These are phyloP conservation scores for Penicillium sp. DNA, from an alignment of 2,329 filamentous ascomycete genomes.

Conservation along the genomic window DNA sequence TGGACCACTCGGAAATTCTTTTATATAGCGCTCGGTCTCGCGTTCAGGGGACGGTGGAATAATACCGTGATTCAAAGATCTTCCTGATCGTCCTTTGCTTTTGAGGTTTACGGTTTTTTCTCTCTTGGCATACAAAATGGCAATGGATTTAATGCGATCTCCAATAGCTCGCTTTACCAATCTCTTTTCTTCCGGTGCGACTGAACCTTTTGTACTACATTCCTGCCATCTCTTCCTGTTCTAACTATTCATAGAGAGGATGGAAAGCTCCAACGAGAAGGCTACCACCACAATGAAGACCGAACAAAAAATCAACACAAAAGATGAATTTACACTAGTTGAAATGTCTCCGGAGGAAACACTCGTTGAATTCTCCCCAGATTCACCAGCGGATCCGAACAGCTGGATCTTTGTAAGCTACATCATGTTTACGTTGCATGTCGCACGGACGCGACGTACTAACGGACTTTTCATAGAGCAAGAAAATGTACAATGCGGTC, in stretches of 20 bases:
- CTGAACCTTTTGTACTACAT: not conserved
- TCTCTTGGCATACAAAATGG: slow-evolving; percentile 7
- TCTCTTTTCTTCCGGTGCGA: slow-evolving; percentile 17
- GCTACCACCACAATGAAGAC: slow-evolving; percentile 1
- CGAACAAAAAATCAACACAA: not conserved
- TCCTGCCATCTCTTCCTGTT: not conserved
- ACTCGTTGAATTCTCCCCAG: slow-evolving; percentile 28
- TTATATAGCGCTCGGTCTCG: slow-evolving; percentile 15
- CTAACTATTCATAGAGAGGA: slow-evolving; percentile 15
- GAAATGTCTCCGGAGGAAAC: slow-evolving; percentile 20
- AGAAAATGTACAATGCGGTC: slow-evolving; percentile 31
- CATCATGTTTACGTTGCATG: slow-evolving; percentile 1
- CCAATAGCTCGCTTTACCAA: slow-evolving; percentile 5
- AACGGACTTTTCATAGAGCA: slow-evolving; percentile 13
- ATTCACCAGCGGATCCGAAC: slow-evolving; percentile 24
- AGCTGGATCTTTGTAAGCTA: slow-evolving; percentile 30
- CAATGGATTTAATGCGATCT: slow-evolving; percentile 4
- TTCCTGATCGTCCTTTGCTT: not conserved
- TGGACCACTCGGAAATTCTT: not conserved
- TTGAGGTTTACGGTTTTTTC: not conserved
- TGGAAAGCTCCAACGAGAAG: slow-evolving; percentile 1
- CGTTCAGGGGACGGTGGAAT: not conserved
- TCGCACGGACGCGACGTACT: not conserved
- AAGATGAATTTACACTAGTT: slow-evolving; percentile 20
- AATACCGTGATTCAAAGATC: slow-evolving; percentile 1